Conservation (phyloP, 2,329 filamentous ascomycete species). For the Arachnomyces sp. region DNA sequence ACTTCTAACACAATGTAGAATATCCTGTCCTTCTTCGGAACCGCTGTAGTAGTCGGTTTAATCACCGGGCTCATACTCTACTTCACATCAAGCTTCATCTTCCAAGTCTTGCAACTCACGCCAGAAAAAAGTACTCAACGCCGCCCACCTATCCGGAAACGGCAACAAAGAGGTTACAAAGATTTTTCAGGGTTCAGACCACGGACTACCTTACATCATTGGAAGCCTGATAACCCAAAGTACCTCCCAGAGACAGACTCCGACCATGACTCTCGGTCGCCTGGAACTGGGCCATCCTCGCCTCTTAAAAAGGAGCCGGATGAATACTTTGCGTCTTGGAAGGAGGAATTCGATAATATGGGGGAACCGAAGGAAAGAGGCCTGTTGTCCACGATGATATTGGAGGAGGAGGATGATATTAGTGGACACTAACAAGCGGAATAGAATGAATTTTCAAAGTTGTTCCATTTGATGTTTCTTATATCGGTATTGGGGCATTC, state of each 20-base stretch:
- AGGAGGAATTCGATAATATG: not conserved
- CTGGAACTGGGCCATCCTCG: slow-evolving; percentile 7
- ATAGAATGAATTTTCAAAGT: no score
- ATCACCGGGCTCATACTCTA: slow-evolving; percentile 53
- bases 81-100: slow-evolving; percentile 48
- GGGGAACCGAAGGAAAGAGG: not conserved
- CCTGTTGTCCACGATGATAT: slow-evolving; percentile 2
- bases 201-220: slow-evolving; percentile 8
- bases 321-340: slow-evolving; percentile 13
- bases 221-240: no score
- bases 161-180: slow-evolving; percentile 2
- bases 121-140: slow-evolving; percentile 25
- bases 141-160: slow-evolving; percentile 3
- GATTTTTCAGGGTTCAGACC: slow-evolving; percentile 3
- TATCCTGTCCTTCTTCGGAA: slow-evolving; percentile 48
- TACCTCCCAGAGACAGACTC: not conserved
- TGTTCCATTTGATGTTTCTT: no score
- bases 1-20: no score
- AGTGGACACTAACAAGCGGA: no score
- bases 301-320: not conserved
- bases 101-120: slow-evolving; percentile 41
- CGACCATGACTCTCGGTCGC: slow-evolving; percentile 7
- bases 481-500: no score
- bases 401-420: slow-evolving; percentile 1
- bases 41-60: slow-evolving; percentile 60